These are phyloP conservation scores for Alternaria incomplexa DNA, from an alignment of 2,329 filamentous ascomycete species.

Conservation along the genomic window DNA sequence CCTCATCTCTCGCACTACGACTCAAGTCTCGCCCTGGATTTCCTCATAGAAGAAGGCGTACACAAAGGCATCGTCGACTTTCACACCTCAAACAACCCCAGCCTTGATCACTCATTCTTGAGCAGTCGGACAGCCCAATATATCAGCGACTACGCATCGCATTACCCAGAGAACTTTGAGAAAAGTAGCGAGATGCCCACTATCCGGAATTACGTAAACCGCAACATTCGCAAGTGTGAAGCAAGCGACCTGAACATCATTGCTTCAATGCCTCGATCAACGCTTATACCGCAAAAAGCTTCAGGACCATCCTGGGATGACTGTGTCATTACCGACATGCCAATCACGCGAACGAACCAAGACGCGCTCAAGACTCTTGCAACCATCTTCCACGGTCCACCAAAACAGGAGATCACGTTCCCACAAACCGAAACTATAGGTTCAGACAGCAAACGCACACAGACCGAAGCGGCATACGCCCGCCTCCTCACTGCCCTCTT, in stretches of 20 bases:
- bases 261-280: conserved; percentile 61
- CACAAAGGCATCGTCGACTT: conserved; percentile 59
- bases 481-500: conserved; percentile 63
- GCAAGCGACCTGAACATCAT: conserved; percentile 63
- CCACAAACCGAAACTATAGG: conserved; percentile 39
- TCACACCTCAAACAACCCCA: conserved; percentile 57
- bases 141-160: conserved; percentile 61
- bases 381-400: conserved; percentile 62
- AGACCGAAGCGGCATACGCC: conserved; percentile 59
- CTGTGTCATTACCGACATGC: conserved; percentile 56
- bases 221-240: conserved; percentile 60
- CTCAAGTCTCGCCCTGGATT: conserved; percentile 56
- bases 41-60: conserved; percentile 58
- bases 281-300: conserved; percentile 55
- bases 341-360: conserved; percentile 59
- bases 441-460: conserved; percentile 38
- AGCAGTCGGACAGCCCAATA: conserved; percentile 63
- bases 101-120: conserved; percentile 61
- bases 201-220: conserved; percentile 56
- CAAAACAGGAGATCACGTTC: conserved; percentile 44
- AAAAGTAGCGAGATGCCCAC: conserved; percentile 52
- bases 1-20: conserved; percentile 44
- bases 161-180: conserved; percentile 63
- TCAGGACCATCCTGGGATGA: conserved; percentile 46
- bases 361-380: conserved; percentile 63